Evolutionary conservation across 371 early-diverging fungal genomes (phyloP).

Genomic region (Mortierella sp.): DNA sequence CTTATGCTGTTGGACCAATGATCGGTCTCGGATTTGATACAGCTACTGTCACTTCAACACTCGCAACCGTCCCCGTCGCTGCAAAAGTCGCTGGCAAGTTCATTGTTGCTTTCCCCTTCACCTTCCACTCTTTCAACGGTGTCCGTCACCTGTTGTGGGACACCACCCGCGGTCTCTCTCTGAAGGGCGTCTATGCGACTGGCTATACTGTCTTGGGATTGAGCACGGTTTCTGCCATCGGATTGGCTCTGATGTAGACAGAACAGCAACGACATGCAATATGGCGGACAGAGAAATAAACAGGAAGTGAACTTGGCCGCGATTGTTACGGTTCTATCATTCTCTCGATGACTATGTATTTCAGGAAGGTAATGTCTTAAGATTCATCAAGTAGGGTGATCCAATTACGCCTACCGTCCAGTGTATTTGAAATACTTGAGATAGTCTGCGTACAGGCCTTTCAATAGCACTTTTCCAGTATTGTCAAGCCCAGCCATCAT

Average conservation of each 20-base stretch:
- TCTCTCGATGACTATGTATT: too few relatives aligned
- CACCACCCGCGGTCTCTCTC: conserved; percentile 68
- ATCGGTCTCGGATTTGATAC: conserved; percentile 70
- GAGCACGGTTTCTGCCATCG: conserved; percentile 54
- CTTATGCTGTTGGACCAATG: conserved; percentile 69
- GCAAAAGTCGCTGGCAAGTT: conserved; percentile 73
- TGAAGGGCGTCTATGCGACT: conserved; percentile 84
- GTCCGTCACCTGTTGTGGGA: conserved; percentile 89
- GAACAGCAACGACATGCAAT: too few relatives aligned
- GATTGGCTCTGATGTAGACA: conserved; percentile 43
- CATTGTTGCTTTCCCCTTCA: conserved; percentile 75
- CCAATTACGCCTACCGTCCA: conserved; percentile 58
- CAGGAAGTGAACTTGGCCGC: too few relatives aligned
- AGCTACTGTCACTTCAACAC: conserved; percentile 65
- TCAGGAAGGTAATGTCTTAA: too few relatives aligned
- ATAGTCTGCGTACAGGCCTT: conserved; percentile 67
- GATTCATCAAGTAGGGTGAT: too few relatives aligned
- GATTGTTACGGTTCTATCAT: too few relatives aligned
- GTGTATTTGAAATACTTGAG: conserved; percentile 69
- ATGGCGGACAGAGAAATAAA: too few relatives aligned
- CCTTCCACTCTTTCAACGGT: conserved; percentile 90
- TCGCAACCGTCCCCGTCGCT: conserved; percentile 65
- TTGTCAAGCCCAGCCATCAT: conserved; percentile 72
- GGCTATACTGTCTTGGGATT: conserved; percentile 85
- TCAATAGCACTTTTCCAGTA: conserved; percentile 66